phyloP scores from a whole-genome alignment of 495 filamentous ascomycete species.

The Daldinia childiae region DNA sequence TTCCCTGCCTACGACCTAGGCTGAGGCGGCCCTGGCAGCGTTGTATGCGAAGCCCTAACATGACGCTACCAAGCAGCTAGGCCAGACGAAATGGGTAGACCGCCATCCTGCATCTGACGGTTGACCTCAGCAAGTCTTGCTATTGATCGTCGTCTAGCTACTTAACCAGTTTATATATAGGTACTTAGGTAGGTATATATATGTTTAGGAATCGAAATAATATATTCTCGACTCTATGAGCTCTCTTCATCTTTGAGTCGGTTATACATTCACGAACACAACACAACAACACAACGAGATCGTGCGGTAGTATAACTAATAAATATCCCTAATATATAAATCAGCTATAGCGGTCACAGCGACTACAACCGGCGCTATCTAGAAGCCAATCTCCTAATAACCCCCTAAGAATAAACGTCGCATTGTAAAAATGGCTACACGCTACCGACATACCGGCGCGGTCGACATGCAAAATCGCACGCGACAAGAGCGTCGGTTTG shows the following conservation, averaged over 20 bases:
- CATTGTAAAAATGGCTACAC: conserved; percentile 31
- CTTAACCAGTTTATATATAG: neutral
- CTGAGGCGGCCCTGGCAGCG: neutral
- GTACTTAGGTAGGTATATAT: neutral
- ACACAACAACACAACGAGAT: too few relatives aligned
- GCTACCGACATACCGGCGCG: conserved; percentile 30
- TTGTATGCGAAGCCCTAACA: conserved; percentile 7
- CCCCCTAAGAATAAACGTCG: neutral
- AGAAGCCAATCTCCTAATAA: neutral
- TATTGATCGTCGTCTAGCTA: neutral
- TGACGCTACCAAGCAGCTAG: neutral
- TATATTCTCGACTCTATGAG: conserved; percentile 17
- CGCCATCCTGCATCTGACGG: conserved; percentile 3
- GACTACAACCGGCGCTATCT: neutral
- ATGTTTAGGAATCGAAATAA: conserved; percentile 29
- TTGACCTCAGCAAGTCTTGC: conserved; percentile 12
- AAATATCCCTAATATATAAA: conserved; percentile 11
- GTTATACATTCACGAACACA: too few relatives aligned
- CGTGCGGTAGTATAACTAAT: conserved; percentile 40
- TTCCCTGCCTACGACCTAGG: conserved; percentile 1
- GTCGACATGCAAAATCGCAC: conserved; percentile 53
- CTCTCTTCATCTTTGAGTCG: conserved; percentile 7
- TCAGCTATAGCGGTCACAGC: neutral
- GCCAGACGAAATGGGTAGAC: neutral
- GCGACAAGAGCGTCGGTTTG: conserved; percentile 54